Base-by-base conservation (phyloP, 2,329 filamentous ascomycete species). In the Fusarium sp. region DNA sequence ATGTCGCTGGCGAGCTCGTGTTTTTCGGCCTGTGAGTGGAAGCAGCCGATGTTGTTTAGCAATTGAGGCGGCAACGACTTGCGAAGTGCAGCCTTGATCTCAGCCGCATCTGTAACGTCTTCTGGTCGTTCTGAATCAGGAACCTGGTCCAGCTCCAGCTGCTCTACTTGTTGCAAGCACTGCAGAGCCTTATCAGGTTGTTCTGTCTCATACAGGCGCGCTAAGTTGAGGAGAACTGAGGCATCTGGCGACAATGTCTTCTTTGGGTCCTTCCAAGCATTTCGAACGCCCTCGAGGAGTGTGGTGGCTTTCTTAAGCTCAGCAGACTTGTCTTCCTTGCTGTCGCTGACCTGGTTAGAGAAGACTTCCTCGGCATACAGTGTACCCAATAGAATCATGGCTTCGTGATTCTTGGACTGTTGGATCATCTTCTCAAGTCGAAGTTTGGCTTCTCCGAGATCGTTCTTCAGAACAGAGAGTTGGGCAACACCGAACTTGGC, bases 1-100 rank as follows among this genome's bases (percentile, higher is more conserved):
- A 97, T 87, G 50, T 95, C 91, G 70, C 93, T 91, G 23, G 96
- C 94, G 65, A 89, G 85, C 21, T 91, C 89, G 68, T 92, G 90
- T 76, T 93, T 94, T 74, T 97, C 94, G 4, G 90, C 87, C 77
- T 97, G 94, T 71, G 93, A 98, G 72, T 97, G 89, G 81, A 98
- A 98, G 79, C 94, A 98, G 8, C 93, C 96, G 77, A 98, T 97
- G 78, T 99, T 99, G 84, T 98, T 99, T 42, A 99, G 86, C 4
- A 98, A 85, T 76, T 97, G 94, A 6, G 96, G 96, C 2, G 94
- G 93, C 3, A 99, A 84, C 61, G 91, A 85, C 76, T 94, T 92
- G 55, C 94, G 90, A 28, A 97, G 84, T 18, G 86, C 84, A 23
- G 83, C 83, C 57, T 87, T 87, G 58, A 88, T 81, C 29, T 88